Evolutionary conservation across 208 protist genomes (phyloP).

Genomic region (Novymonas esmeraldas): DNA sequence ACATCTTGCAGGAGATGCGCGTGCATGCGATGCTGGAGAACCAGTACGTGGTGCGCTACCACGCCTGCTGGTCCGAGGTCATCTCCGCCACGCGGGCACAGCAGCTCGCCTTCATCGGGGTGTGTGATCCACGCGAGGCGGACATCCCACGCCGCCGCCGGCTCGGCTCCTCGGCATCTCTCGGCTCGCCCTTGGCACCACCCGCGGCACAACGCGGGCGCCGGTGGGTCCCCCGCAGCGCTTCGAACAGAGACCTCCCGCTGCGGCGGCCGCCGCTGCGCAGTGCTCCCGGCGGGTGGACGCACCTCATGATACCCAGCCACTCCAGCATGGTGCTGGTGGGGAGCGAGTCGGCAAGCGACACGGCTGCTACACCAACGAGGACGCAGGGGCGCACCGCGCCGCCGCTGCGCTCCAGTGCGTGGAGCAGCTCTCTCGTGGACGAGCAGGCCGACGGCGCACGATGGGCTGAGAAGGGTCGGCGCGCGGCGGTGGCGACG

Average conservation of each 20-base stretch:
- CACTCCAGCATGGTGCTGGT: slow-evolving; percentile 27
- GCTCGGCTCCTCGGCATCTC: slow-evolving; percentile 2
- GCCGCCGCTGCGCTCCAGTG: not conserved
- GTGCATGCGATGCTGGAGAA: slow-evolving; percentile 73
- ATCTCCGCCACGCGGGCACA: slow-evolving; percentile 64
- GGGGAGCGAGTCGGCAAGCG: slow-evolving; percentile 26
- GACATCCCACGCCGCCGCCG: slow-evolving; percentile 3
- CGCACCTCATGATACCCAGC: slow-evolving; percentile 23
- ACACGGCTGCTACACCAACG: slow-evolving; percentile 14
- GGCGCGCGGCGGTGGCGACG: not conserved
- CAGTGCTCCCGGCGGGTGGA: slow-evolving; percentile 21
- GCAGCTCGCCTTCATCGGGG: slow-evolving; percentile 73
- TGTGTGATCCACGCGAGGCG: slow-evolving; percentile 49
- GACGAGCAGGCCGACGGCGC: slow-evolving; percentile 26
- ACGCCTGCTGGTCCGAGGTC: slow-evolving; percentile 82
- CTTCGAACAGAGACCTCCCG: not conserved
- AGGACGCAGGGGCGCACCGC: not conserved
- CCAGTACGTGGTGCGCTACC: slow-evolving; percentile 72
- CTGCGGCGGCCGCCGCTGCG: not conserved
- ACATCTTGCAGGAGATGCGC: slow-evolving; percentile 72
- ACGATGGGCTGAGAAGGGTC: slow-evolving; percentile 13
- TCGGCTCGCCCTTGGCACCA: not conserved
- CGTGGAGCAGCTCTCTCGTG: slow-evolving; percentile 11
- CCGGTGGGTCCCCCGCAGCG: not conserved
- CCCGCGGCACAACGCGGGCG: not conserved